Base-by-base conservation (phyloP, 192 early-diverging fungal species). In the Backusella mclennaniae region DNA sequence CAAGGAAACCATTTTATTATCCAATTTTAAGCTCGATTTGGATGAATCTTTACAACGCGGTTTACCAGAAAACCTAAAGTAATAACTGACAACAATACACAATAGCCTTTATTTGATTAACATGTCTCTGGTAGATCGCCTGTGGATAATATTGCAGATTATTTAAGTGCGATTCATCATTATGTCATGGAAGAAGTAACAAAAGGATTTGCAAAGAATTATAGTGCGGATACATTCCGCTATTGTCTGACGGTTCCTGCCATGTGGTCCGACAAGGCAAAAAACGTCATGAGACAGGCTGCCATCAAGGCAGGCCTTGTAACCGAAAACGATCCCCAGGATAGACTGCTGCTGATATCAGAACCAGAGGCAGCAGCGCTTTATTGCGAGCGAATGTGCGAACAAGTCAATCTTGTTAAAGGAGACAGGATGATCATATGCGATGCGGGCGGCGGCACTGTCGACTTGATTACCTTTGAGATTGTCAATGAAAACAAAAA, bases 201-300 rank as follows among this genome's bases (percentile, higher is more conserved):
- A 75, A 86, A 76, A 75, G 80, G 83, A 1, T 80, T 84, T 38
- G 77, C 83, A 21, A 78, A 77, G 26, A 86, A 79, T 66, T 86
- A 84, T 52, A 75, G 73, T 23, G 39, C 80, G n/a, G 49, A 35
- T 6, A 78, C 84, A 49, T 84, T 86, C 72, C 78, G 83, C 44
- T 86, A 86, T 49, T 87, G 83, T 67, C 71, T 88, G 7, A 88
- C 87, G 3, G 87, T 88, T 11, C 87, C 87, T 6, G 87, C 87
- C 11, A 86, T 86, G 82, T 88, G 84, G 84, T 84, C 84, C 9
- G 87, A 86, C 36, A 35, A 59, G 8, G 85, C 85, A n/a, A 86
- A 86, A 73, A 75, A 79, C 11, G 56, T 71, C 9, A 86, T 86
- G 85, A n/a, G 85, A 69, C 73, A 80, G 56, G 85, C 85, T 6